These are phyloP conservation scores for Cutaneotrichosporon mucoides DNA, from an alignment of 1,284 basidiomycete species.

Conservation along the genomic window DNA sequence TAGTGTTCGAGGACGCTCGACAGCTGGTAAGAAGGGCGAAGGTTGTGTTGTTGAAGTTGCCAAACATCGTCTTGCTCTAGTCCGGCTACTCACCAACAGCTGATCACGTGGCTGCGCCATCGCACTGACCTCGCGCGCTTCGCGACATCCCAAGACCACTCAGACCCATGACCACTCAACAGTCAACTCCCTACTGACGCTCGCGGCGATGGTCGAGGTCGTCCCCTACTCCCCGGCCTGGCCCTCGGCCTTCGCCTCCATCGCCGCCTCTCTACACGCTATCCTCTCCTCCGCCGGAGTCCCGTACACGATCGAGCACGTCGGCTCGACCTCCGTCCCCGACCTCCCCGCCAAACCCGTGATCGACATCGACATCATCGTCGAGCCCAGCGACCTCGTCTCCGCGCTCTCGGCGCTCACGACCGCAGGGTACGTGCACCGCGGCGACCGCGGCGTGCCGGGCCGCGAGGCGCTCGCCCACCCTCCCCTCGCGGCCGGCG, in stretches of 20 bases:
- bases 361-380: conserved; percentile 28
- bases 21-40: no score
- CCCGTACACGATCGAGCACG: conserved; percentile 18
- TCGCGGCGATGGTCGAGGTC: not conserved
- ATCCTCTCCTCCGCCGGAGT: not conserved
- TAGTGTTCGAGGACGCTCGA: no score
- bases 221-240: conserved; percentile 18
- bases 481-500: not conserved
- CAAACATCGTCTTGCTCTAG: no score
- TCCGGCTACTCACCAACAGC: no score
- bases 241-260: conserved; percentile 6
- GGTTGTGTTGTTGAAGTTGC: no score
- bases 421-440: conserved; percentile 3
- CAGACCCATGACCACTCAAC: no score
- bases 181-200: no score
- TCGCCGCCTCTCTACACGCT: conserved; percentile 7
- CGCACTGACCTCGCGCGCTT: no score
- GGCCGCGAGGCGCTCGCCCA: conserved; percentile 3
- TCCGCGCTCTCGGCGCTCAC: conserved; percentile 1
- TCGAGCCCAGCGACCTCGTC: conserved; percentile 7
- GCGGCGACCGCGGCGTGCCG: conserved; percentile 3
- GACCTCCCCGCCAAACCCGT: conserved; percentile 23
- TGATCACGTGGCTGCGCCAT: no score
- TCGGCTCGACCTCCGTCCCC: conserved; percentile 25
- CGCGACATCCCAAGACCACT: no score